A percentile compares a stretch with the other conserved stretches of the same genome.
Evolutionary conservation across 2,329 filamentous ascomycete species (phyloP).

Genomic region (Claviceps digitariae): DNA sequence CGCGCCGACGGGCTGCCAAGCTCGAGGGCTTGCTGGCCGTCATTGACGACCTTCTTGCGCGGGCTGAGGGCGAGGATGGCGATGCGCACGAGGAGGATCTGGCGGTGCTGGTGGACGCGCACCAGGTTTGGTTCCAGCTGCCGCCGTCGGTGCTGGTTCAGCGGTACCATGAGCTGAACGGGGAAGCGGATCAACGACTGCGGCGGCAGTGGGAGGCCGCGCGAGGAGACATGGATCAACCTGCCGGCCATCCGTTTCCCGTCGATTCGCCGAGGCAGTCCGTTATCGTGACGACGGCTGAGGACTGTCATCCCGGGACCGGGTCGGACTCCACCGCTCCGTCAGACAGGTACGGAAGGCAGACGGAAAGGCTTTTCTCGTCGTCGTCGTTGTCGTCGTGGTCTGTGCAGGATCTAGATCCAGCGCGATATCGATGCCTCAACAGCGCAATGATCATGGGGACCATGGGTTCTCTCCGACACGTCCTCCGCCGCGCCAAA

Average conservation of each 20-base stretch:
- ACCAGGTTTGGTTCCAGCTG: slow-evolving; percentile 27
- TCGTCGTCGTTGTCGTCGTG: slow-evolving; percentile 1
- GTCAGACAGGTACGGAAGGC: slow-evolving; percentile 19
- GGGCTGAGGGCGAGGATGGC: slow-evolving; percentile 4
- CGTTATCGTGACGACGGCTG: slow-evolving; percentile 20
- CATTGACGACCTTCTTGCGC: slow-evolving; percentile 13
- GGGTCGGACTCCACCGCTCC: slow-evolving; percentile 22
- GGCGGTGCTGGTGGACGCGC: slow-evolving; percentile 23
- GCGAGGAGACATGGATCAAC: too few species aligned
- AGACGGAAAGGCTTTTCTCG: slow-evolving; percentile 17
- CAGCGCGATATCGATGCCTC: slow-evolving; percentile 11
- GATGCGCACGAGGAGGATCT: slow-evolving; percentile 8
- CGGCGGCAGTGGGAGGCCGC: slow-evolving; percentile 12
- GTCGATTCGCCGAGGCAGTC: slow-evolving; percentile 6
- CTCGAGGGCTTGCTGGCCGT: slow-evolving; percentile 15
- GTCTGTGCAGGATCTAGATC: too few species aligned
- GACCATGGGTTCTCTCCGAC: slow-evolving; percentile 16
- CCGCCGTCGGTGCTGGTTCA: slow-evolving; percentile 23
- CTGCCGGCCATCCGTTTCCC: too few species aligned
- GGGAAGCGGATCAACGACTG: slow-evolving; percentile 18
- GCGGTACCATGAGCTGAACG: slow-evolving; percentile 22
- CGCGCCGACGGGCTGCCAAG: slow-evolving; percentile 22
- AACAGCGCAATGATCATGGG: slow-evolving; percentile 23
- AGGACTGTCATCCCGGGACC: slow-evolving; percentile 21
- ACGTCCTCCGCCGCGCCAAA: slow-evolving; percentile 13